Evolutionary conservation across 768 basidiomycete genomes (phyloP).

Genomic region (Suillus americanus): DNA sequence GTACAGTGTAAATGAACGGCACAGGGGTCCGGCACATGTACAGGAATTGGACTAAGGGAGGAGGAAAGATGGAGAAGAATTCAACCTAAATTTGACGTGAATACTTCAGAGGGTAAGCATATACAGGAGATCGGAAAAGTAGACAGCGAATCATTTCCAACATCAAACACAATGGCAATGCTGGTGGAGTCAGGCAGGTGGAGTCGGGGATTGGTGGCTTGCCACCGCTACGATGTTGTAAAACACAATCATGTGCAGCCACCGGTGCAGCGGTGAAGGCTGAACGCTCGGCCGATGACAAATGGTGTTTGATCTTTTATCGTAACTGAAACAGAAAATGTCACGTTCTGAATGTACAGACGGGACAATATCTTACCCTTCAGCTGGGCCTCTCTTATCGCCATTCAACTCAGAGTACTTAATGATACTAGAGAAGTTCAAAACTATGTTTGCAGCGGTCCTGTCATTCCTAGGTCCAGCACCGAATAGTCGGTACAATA

Average conservation of each 20-base stretch:
- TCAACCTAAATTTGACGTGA: no score
- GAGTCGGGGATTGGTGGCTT: no score
- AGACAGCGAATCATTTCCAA: no score
- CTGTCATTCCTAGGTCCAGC: constrained; percentile 58
- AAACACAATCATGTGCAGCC: constrained; percentile 45
- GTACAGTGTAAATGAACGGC: no score
- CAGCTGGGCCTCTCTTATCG: constrained; percentile 29
- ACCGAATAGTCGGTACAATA: neutral
- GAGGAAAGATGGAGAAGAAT: no score
- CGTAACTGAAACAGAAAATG: constrained; percentile 32
- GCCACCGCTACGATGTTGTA: constrained; percentile 48
- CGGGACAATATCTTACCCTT: constrained; percentile 19
- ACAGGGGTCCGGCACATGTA: no score
- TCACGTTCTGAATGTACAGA: constrained; percentile 53
- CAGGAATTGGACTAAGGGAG: no score
- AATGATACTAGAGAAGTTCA: constrained; percentile 43
- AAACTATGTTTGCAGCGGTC: constrained; percentile 42
- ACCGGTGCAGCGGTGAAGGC: neutral
- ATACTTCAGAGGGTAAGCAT: no score
- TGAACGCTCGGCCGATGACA: neutral
- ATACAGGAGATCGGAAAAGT: no score
- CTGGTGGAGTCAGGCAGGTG: no score
- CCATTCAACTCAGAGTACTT: constrained; percentile 43
- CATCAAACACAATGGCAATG: no score
- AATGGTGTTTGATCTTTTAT: neutral